Evolutionary conservation across 352 stramenopile species (phyloP), one percentile per base, ranked within the genome.

Genomic region (Pythium aristosporum): DNA sequence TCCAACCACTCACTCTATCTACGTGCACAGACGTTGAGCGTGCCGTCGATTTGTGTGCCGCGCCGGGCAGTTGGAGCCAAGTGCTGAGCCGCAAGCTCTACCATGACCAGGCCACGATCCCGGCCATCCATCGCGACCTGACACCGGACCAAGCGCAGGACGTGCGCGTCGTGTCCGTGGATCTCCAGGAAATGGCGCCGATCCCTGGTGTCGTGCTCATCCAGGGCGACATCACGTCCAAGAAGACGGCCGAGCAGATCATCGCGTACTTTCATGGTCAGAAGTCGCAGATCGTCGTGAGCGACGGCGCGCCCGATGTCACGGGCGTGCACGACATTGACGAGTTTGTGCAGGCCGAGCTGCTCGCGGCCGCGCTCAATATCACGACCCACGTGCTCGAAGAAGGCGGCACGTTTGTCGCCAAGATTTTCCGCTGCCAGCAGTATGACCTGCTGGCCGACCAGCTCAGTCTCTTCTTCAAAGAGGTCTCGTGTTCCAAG

Each of bases 231-330:
- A 93, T 96, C 70, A 96, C 85, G 44, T 75, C 87, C 74, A 79
- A 89, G 53, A 58, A 73, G 16, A 94, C 87, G 2, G 82, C 82
- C 2, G 84, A 92, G 62, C 70, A 69, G 39, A 93, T 93, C 69
- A 80, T 93, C 50, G 71, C 75, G 34, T 78, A 74, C 18, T 92
- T 93, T 54, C 51, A 69, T 1, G 85, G 85, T 32, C 65, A 94
- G 30, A 90, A 96, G 30, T 97, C 97, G 21, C 95, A 99, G 57
- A 73, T 99, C 1, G 97, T 99, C 9, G 92, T 99, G 16, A 99
- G 96, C 63, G 98, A 99, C 79, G 98, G 98, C 47, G 98, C 98
- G 6, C 98, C 98, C 2, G 98, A 99, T 63, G 97, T 99, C n/a
- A 74, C 89, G 1, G 83, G 84, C 1, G 67, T 93, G 44, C 79